Evolutionary conservation across 2,329 filamentous ascomycete genomes (phyloP).

Genomic region (Bipolaris sorokiniana): DNA sequence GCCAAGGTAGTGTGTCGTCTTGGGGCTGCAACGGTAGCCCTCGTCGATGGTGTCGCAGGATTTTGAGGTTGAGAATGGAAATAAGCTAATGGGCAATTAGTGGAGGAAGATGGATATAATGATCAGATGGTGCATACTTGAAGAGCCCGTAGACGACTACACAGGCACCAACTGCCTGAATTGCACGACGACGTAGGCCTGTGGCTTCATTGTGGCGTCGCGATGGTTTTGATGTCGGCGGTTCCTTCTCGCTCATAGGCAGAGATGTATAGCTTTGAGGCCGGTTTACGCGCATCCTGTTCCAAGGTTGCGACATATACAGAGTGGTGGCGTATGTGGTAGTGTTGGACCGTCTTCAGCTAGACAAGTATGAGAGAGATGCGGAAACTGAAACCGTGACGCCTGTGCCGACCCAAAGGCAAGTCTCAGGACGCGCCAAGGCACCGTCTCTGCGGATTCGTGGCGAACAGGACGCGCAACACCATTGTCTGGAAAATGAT

Average conservation of each 20-base stretch:
- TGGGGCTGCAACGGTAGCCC: constrained; percentile 68
- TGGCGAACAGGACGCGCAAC: not conserved
- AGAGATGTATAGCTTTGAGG: constrained; percentile 36
- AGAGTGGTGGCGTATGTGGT: not conserved
- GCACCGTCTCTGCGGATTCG: not conserved
- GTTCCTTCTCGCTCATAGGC: constrained; percentile 41
- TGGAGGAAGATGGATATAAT: not conserved
- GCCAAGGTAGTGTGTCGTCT: constrained; percentile 75
- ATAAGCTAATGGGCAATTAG: constrained; percentile 27
- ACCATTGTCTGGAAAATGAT: not conserved
- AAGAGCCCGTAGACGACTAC: constrained; percentile 33
- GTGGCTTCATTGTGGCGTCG: constrained; percentile 18
- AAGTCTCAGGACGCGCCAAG: not conserved
- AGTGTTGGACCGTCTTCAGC: not conserved
- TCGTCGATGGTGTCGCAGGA: constrained; percentile 60
- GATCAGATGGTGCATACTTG: constrained; percentile 25
- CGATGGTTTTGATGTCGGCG: constrained; percentile 24
- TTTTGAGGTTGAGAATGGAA: constrained; percentile 22
- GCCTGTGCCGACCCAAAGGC: not conserved
- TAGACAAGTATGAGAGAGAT: not conserved
- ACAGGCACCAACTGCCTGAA: constrained; percentile 27
- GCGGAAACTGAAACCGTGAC: constrained; percentile 1
- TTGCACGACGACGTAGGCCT: constrained; percentile 19
- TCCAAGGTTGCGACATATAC: constrained; percentile 38
- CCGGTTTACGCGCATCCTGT: constrained; percentile 34